These are phyloP conservation scores for Colletotrichum incanum DNA, from an alignment of 2,329 filamentous ascomycete species.

Conservation along the genomic window DNA sequence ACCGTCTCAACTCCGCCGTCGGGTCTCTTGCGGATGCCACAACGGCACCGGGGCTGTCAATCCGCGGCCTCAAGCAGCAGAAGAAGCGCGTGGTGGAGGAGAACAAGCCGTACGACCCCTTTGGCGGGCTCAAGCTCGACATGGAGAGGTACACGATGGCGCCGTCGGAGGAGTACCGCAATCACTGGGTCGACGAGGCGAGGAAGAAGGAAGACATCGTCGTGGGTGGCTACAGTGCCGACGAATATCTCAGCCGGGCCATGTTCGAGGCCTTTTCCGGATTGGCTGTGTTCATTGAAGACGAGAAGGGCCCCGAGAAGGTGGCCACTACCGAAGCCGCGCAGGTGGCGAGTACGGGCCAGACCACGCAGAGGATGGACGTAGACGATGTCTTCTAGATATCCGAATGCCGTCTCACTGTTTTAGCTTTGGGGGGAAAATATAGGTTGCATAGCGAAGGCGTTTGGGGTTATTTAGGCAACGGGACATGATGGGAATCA, in stretches of 20 bases:
- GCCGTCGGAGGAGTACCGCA: constrained; percentile 77
- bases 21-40: constrained; percentile 53
- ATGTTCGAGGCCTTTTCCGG: constrained; percentile 93
- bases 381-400: constrained; percentile 57
- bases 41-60: constrained; percentile 65
- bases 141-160: constrained; percentile 78
- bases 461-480: constrained; percentile 45
- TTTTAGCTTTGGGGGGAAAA: constrained; percentile 13
- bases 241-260: constrained; percentile 85
- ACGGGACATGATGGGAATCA: background rate
- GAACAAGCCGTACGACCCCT: constrained; percentile 89
- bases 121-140: constrained; percentile 80
- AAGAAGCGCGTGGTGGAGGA: constrained; percentile 63
- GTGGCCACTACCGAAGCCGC: constrained; percentile 54
- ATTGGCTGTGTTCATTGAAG: constrained; percentile 87
- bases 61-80: constrained; percentile 85
- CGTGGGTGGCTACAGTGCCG: constrained; percentile 87
- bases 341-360: constrained; percentile 53
- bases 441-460: constrained; percentile 47
- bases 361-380: constrained; percentile 60
- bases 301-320: constrained; percentile 72
- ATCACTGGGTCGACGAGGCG: constrained; percentile 79
- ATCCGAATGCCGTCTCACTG: constrained; percentile 14
- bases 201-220: constrained; percentile 76
- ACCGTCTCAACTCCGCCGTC: constrained; percentile 51